Percentiles rank a stretch among this genome's conserved stretches.
Evolutionary conservation across 192 early-diverging fungal genomes (phyloP).

Genomic region (Umbelopsis vinacea): DNA sequence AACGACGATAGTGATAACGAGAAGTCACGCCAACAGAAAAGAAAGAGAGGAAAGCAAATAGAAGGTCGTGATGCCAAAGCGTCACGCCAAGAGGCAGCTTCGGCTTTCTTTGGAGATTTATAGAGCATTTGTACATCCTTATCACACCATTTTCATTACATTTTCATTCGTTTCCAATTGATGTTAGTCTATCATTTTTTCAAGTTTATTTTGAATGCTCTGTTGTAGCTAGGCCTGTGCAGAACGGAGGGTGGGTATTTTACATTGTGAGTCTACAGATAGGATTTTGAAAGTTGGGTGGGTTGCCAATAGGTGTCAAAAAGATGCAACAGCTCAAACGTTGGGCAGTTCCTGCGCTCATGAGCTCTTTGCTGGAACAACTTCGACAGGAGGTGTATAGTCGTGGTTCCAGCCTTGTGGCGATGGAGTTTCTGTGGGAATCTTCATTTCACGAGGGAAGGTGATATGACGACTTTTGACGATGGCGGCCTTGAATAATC

Average conservation of each 20-base stretch:
- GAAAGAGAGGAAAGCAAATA: slow-evolving; percentile 24
- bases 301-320: neutral
- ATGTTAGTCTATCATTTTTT: slow-evolving; percentile 1
- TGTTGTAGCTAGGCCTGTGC: neutral
- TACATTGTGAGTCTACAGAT: slow-evolving; percentile 10
- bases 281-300: neutral
- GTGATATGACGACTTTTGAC: slow-evolving; percentile 57
- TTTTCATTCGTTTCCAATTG: neutral
- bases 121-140: neutral
- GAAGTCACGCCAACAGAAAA: slow-evolving; percentile 30
- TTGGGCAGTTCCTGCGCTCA: neutral
- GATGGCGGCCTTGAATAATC: slow-evolving; percentile 68
- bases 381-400: slow-evolving; percentile 35
- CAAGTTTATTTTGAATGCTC: neutral
- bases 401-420: slow-evolving; percentile 72
- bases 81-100: neutral
- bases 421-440: slow-evolving; percentile 76
- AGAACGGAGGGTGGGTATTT: slow-evolving; percentile 5
- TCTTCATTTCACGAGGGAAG: slow-evolving; percentile 75
- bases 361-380: slow-evolving; percentile 1
- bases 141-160: neutral
- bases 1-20: slow-evolving; percentile 34
- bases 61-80: slow-evolving; percentile 14
- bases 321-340: neutral
- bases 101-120: slow-evolving; percentile 32